Base-by-base conservation (phyloP, 495 filamentous ascomycete species). In the Copromyces sp. region DNA sequence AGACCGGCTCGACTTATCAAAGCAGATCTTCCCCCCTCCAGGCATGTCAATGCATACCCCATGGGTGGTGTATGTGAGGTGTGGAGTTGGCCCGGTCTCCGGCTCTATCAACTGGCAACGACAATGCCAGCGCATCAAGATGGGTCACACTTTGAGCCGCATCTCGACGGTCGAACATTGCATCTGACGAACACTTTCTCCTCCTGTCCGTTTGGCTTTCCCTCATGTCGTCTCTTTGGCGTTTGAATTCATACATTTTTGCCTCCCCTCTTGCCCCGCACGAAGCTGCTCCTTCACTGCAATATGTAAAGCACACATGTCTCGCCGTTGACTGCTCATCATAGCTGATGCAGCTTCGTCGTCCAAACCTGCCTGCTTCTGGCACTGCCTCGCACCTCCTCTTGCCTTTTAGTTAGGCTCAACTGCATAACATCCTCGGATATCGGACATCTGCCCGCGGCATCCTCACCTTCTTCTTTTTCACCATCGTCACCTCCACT, bases 101-200 rank as follows among this genome's bases (percentile, higher is more conserved):
- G 79, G 74, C 82, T 88, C 84, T 87, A 89, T 87, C 84, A 86
- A 92, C 90, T 95, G 93, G 94, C 86, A 88, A 89, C 84, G 87
- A 92, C 85, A 85, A 90, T 91, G 94, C 94, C 94, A 97, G 86
- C 94, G 89, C 94, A 97, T 94, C 93, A 92, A 85, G 81, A 87
- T 85, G 86, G 86, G 85, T 86, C 85, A 82, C 85, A 86, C 86
- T 84, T 86, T 82, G 83, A 89, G 87, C 86, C 87, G 87, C 87
- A 89, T 87, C 83, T 84, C 81, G 77, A 77, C 78, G 75, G 75
- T 79, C 73, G 75, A 82, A 85, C 29, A 65, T 81, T 86, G 84
- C 86, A 81, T 84, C 83, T 80, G 80, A 79, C 80, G 82, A 86
- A 82, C 82, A 80, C 79, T 83, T 80, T 78, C 7, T 65, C 78